Evolutionary conservation across 2,329 filamentous ascomycete species (phyloP).

Genomic region (Magnaporthiopsis incrustans): DNA sequence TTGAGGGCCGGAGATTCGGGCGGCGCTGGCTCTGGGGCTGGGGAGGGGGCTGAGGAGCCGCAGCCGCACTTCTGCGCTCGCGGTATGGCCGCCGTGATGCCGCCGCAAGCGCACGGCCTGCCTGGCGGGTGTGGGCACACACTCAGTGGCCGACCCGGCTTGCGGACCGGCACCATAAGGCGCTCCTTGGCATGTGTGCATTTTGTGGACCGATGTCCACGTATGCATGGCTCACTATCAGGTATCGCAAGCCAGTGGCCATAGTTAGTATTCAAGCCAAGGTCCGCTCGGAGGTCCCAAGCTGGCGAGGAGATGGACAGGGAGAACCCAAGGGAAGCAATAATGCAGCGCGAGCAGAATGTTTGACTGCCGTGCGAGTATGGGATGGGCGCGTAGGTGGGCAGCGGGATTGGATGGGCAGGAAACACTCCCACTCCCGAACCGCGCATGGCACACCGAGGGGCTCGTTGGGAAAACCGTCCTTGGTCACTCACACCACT

Average conservation of each 20-base stretch:
- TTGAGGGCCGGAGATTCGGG: conserved; percentile 15
- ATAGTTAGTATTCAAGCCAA: background rate
- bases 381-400: background rate
- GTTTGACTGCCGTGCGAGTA: background rate
- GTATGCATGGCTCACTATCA: conserved; percentile 68
- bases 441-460: too few species aligned
- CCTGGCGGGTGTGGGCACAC: conserved; percentile 59
- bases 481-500: conserved; percentile 21
- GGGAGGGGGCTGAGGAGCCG: conserved; percentile 9
- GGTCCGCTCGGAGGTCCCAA: background rate
- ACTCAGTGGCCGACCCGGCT: conserved; percentile 63
- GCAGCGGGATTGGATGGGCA: background rate
- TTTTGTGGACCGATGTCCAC: conserved; percentile 68
- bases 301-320: background rate
- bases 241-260: background rate
- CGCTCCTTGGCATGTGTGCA: conserved; percentile 62
- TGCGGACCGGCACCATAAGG: conserved; percentile 62
- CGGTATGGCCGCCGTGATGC: conserved; percentile 57
- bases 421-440: background rate
- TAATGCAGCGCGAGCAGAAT: background rate
- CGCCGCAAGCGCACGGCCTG: conserved; percentile 52
- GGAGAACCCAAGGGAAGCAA: background rate
- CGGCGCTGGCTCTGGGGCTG: background rate
- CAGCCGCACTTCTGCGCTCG: conserved; percentile 50
- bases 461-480: too few species aligned